Conservation (phyloP, 306 rosid genomes). For the Cucumis melo region DNA sequence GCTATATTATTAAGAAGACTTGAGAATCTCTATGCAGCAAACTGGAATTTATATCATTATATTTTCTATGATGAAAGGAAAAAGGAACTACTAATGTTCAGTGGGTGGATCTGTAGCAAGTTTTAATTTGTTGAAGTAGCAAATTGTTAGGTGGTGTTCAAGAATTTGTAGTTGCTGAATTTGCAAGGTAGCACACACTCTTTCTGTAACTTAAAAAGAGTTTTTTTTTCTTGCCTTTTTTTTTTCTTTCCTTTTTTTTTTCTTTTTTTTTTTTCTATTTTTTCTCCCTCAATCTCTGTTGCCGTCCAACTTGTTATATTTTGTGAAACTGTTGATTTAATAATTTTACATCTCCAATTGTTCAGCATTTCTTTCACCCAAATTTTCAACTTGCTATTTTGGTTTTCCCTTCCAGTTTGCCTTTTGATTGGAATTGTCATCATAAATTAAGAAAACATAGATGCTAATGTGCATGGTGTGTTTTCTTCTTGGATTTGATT, state of each 20-base stretch:
- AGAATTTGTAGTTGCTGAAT: slow-evolving; percentile 30
- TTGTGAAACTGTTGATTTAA: slow-evolving; percentile 11
- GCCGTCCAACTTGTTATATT: slow-evolving; percentile 30
- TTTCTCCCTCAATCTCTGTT: slow-evolving; percentile 12
- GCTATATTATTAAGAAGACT: slow-evolving; percentile 9
- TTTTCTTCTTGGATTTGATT: neutral
- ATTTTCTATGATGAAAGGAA: slow-evolving; percentile 9
- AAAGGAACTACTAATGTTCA: slow-evolving; percentile 17
- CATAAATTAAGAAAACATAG: neutral
- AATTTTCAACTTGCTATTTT: neutral
- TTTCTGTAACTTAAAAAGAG: slow-evolving; percentile 42
- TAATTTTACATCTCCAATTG: slow-evolving; percentile 17
- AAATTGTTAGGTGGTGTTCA: slow-evolving; percentile 23
- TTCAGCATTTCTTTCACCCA: neutral
- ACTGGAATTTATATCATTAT: slow-evolving; percentile 1
- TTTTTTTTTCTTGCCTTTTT: neutral
- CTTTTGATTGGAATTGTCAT: neutral
- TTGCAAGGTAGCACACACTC: slow-evolving; percentile 37
- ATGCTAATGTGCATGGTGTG: neutral
- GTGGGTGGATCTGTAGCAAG: slow-evolving; percentile 16
- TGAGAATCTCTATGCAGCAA: neutral
- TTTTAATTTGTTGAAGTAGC: slow-evolving; percentile 37
- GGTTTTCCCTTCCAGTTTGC: neutral
- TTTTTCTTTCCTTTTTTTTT: neutral
- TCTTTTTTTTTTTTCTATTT: neutral